phyloP scores from a whole-genome alignment of 2,329 filamentous ascomycete species.

The Tympanopsis confertula region DNA sequence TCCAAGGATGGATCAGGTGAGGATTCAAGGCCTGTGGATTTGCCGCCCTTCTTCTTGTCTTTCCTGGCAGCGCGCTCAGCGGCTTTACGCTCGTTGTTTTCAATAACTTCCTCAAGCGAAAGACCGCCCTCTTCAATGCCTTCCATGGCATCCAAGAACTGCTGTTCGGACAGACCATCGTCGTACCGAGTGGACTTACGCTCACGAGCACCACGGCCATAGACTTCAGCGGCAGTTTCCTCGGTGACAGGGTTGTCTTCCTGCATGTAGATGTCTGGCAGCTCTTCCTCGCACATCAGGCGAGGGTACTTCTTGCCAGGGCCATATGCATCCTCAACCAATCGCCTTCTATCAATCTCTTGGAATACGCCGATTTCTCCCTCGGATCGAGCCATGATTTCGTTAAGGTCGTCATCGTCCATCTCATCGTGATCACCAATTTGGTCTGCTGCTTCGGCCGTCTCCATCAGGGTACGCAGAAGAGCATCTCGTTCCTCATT shows the following conservation, averaged over 20 bases:
- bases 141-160: conserved; percentile 96
- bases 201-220: conserved; percentile 86
- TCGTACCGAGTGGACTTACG: conserved; percentile 91
- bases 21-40: conserved; percentile 32
- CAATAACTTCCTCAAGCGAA: conserved; percentile 80
- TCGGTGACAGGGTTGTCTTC: conserved; percentile 75
- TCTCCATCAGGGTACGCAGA: conserved; percentile 83
- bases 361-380: conserved; percentile 70
- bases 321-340: conserved; percentile 59
- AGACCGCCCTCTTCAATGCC: conserved; percentile 93
- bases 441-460: conserved; percentile 54
- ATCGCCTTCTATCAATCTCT: conserved; percentile 67
- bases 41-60: conserved; percentile 38
- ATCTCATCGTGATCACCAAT: conserved; percentile 80
- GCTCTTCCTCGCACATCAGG: conserved; percentile 74
- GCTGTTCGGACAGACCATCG: conserved; percentile 93
- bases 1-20: conserved; percentile 72
- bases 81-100: conserved; percentile 75
- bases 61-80: conserved; percentile 71
- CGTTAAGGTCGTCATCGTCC: conserved; percentile 94
- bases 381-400: conserved; percentile 83
- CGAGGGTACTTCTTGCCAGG: conserved; percentile 59
- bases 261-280: conserved; percentile 86
- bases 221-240: conserved; percentile 58
- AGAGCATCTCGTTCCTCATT: conserved; percentile 97